These are phyloP conservation scores for Phragmites australis DNA, from an alignment of 176 grass and related monocot genomes.

Conservation along the genomic window DNA sequence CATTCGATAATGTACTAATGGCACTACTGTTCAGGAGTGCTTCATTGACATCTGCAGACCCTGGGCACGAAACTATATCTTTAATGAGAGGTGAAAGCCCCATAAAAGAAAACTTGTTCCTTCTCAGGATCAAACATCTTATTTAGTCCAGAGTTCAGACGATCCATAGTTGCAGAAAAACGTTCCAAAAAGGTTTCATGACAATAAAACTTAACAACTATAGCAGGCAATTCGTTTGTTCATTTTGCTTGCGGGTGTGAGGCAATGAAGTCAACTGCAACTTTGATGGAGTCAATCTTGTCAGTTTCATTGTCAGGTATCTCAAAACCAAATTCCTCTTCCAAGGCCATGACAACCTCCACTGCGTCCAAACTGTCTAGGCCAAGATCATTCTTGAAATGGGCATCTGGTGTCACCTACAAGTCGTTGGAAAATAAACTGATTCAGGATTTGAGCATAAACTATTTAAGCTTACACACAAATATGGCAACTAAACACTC, in stretches of 20 bases:
- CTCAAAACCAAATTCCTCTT: conserved; percentile 59
- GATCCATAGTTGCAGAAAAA: not conserved
- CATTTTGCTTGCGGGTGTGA: conserved; percentile 58
- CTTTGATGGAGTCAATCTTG: conserved; percentile 57
- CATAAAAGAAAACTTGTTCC: conserved; percentile 11
- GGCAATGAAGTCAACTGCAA: conserved; percentile 54
- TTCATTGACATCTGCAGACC: not conserved
- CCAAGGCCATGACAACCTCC: conserved; percentile 61
- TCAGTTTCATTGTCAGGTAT: conserved; percentile 60
- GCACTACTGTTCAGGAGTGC: not conserved
- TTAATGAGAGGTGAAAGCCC: not conserved
- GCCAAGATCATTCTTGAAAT: conserved; percentile 64
- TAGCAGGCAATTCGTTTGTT: not conserved
- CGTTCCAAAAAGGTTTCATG: not conserved
- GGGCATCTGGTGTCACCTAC: conserved; percentile 52
- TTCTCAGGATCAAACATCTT: conserved; percentile 41
- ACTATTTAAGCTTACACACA: not conserved
- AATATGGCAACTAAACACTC: not conserved
- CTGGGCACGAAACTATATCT: not conserved
- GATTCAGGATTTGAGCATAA: conserved; percentile 10
- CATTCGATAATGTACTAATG: not conserved
- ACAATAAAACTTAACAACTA: not conserved
- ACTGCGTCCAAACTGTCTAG: conserved; percentile 54
- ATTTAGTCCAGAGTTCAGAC: not conserved
- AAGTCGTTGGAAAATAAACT: not conserved